Evolutionary conservation across 176 grass and related monocot species (phyloP).

Genomic region (bread wheat (Triticum aestivum)): IWGSC_CS_RefSeq_v2.1 NC_057799.1:582597736-582598235

Average conservation of each 20-base stretch:
- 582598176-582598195: not conserved
- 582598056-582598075: not conserved
- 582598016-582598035: not conserved
- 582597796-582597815: too few relatives aligned
- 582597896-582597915: not conserved
- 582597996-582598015: not conserved
- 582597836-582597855: not conserved
- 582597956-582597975: not conserved
- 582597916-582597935: not conserved
- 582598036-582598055: not conserved
- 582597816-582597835: not conserved
- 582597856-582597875: not conserved
- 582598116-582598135: not conserved
- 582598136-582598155: not conserved
- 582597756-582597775: not conserved
- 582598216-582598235: too few relatives aligned
- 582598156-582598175: not conserved
- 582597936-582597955: not conserved
- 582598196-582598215: too few relatives aligned
- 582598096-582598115: not conserved
- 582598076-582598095: constrained; percentile 14
- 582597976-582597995: not conserved
- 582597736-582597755: not conserved
- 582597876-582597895: not conserved
- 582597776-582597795: not conserved